Conservation (phyloP, 805 yeast genomes). For the Suhomyces tanzawaensis region DNA sequence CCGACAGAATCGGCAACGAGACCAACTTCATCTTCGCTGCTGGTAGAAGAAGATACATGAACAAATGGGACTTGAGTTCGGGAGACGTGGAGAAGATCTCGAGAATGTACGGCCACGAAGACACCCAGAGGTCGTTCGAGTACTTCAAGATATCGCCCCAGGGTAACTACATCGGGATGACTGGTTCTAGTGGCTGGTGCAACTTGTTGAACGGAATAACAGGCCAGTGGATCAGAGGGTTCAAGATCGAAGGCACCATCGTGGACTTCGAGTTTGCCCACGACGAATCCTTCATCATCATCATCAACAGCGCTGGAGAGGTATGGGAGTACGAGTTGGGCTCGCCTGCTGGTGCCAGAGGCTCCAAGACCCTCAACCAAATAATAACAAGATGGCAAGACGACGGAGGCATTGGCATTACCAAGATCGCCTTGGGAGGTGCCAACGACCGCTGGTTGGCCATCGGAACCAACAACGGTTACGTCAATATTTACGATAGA, state of each 20-base stretch:
- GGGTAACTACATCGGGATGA: constrained; percentile 70
- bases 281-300: constrained; percentile 45
- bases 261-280: constrained; percentile 73
- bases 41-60: constrained; percentile 90
- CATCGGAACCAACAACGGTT: constrained; percentile 83
- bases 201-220: constrained; percentile 72
- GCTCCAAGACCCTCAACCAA: constrained; percentile 27
- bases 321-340: constrained; percentile 73
- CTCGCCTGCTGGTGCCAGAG: constrained; percentile 1
- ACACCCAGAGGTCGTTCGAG: constrained; percentile 82
- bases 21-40: constrained; percentile 66
- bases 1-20: constrained; percentile 24
- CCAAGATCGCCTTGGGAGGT: constrained; percentile 73
- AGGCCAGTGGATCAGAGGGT: constrained; percentile 85
- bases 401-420: constrained; percentile 79
- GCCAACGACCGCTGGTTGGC: constrained; percentile 76
- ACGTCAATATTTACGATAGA: constrained; percentile 83
- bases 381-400: constrained; percentile 77
- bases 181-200: constrained; percentile 90
- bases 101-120: constrained; percentile 89
- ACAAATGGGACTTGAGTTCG: constrained; percentile 77
- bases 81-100: constrained; percentile 81
- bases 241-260: constrained; percentile 83
- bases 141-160: constrained; percentile 72
- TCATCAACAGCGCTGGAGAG: constrained; percentile 77